Evolutionary conservation across 2,329 filamentous ascomycete species (phyloP).

Genomic region (Sporothrix pseudoabietina): DNA sequence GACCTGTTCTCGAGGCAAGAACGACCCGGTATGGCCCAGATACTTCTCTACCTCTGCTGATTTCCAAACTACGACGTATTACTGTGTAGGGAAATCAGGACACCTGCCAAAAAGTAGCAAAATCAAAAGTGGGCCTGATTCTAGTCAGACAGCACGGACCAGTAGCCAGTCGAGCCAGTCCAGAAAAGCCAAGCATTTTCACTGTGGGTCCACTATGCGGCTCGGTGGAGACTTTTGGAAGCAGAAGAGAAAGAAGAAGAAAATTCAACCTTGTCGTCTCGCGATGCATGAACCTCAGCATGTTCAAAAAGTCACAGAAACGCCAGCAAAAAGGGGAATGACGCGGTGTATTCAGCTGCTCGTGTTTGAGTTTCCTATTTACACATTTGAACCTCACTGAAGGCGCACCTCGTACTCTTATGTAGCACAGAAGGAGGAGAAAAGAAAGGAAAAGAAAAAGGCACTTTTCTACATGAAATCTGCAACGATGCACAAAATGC

Average conservation of each 20-base stretch:
- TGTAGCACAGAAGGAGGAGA: too few species aligned
- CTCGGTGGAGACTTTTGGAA: not conserved
- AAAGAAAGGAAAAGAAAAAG: too few species aligned
- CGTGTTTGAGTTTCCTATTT: too few species aligned
- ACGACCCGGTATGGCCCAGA: not conserved
- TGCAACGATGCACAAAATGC: not conserved
- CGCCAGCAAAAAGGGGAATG: not conserved
- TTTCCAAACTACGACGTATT: not conserved
- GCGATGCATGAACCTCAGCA: not conserved
- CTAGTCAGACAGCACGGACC: not conserved
- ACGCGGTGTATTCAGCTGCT: too few species aligned
- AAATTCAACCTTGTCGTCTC: not conserved
- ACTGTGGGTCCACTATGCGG: not conserved
- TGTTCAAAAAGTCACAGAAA: not conserved
- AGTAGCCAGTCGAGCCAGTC: not conserved
- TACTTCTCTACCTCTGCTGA: not conserved
- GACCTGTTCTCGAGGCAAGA: not conserved
- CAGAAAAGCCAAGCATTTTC: conserved; percentile 17
- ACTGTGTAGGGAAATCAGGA: not conserved
- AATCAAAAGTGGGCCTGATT: conserved; percentile 5
- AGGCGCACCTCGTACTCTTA: too few species aligned
- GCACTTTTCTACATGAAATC: too few species aligned
- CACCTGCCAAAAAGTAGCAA: not conserved
- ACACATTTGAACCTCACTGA: too few species aligned
- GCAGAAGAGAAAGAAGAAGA: not conserved